Conservation (phyloP, 2,329 filamentous ascomycete genomes). For the Colletotrichum simmondsii region DNA sequence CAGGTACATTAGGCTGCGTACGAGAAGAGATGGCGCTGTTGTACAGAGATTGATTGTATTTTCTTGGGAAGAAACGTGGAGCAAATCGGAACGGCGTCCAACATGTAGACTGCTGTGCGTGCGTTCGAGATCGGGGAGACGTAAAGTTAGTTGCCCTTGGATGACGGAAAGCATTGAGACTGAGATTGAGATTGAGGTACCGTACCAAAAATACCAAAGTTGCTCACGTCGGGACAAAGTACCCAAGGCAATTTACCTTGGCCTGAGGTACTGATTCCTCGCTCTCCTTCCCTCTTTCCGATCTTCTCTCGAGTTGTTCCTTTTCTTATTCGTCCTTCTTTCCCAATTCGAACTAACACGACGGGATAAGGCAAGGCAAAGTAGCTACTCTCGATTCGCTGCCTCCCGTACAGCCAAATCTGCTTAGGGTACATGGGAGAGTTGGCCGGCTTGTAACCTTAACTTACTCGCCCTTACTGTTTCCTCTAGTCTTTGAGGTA, state of each 20-base stretch:
- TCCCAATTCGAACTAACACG: not conserved
- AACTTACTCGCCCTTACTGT: not conserved
- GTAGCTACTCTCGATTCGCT: not conserved
- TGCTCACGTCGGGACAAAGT: not conserved
- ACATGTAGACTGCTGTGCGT: not conserved
- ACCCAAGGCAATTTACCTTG: not conserved
- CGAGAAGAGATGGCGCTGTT: not conserved
- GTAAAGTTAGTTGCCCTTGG: not conserved
- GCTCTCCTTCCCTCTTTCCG: not conserved
- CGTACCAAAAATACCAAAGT: not conserved
- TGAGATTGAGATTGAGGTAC: not conserved
- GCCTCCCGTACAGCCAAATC: not conserved
- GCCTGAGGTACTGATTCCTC: not conserved
- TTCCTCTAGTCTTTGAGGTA: not conserved
- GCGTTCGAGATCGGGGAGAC: not conserved
- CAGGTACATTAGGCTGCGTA: not conserved
- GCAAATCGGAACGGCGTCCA: slow-evolving; percentile 1
- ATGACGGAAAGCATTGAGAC: not conserved
- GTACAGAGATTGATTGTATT: not conserved
- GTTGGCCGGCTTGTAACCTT: slow-evolving; percentile 7
- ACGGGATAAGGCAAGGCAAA: not conserved
- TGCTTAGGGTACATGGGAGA: not conserved
- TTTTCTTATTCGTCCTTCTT: not conserved
- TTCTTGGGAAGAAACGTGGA: not conserved
- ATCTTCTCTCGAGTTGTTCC: not conserved